Evolutionary conservation across 257 asterid species (phyloP), one percentile per base, ranked within the genome.

Genomic region (Nicotiana tabacum): DNA sequence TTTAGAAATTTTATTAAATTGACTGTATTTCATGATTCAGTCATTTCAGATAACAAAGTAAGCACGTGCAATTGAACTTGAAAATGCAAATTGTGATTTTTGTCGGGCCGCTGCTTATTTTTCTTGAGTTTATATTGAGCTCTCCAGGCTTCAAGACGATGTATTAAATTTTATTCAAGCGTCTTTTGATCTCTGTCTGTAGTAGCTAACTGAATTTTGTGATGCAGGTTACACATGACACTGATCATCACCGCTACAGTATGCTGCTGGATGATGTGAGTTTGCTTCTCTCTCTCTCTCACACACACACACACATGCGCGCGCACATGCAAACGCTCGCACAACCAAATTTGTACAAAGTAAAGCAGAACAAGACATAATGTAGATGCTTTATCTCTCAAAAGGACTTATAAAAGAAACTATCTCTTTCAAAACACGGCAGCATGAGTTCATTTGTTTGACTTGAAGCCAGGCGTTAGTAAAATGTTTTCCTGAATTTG

Each of bases 211-310:
- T 79, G 70, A 69, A 68, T 43, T 83, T 56, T 84, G n/a, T 84
- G 74, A 84, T 85, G 86, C 97, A 96, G 98, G 93, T 88, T 96
- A 90, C 98, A 92, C 89, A 86, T 94, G 84, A 96, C 99, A 7
- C 83, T 96, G 97, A 85, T 96, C 60, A 91, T 94, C 80, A 96
- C 99, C 12, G 98, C 99, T 2, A 92, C 98, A 18, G 97, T 96
- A 70, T 94, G 99, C 90, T 94, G 99, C 85, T 96, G 99, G 99
- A 88, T 96, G 98, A 96, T 94, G 99, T 96, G 92, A 96, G 99
- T 90, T 80, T 77, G 9, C 46, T 21, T 51, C 62, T 9, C 39
- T 32, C 57, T 61, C 58, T 12, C 57, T 74, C 9, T 24, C 39
- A 4, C 48, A 32, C 24, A 6, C 11, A 2, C 72, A n/a, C 1